A percentile compares a stretch with the other conserved stretches of the same genome.
phyloP scores from a whole-genome alignment of 2,329 filamentous ascomycete species.

The Penicillium nordicum region DNA sequence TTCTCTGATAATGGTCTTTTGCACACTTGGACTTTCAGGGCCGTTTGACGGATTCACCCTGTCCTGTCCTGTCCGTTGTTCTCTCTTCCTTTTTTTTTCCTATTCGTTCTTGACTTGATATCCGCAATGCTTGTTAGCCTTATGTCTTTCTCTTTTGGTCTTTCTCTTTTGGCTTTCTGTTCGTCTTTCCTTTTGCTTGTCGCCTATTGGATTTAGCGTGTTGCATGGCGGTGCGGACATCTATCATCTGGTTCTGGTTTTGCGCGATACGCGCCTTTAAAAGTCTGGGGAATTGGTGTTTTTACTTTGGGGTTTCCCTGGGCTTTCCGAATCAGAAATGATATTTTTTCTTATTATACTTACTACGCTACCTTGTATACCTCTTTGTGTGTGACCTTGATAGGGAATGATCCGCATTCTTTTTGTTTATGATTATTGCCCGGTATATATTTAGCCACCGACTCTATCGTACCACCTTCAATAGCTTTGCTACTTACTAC shows the following conservation, averaged over 20 bases:
- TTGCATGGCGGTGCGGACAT: conserved; percentile 13
- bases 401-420: not conserved
- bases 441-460: not conserved
- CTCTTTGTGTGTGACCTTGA: not conserved
- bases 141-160: not conserved
- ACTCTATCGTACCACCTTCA: not conserved
- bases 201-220: conserved; percentile 12
- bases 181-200: not conserved
- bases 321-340: conserved; percentile 3
- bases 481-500: not conserved
- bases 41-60: not conserved
- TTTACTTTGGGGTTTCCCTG: not conserved
- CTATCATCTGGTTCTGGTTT: not conserved
- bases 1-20: not conserved
- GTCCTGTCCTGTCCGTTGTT: not conserved
- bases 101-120: not conserved
- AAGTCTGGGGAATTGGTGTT: conserved; percentile 8
- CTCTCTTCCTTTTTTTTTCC: not conserved
- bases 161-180: not conserved
- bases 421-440: not conserved
- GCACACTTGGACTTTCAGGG: not conserved
- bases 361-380: not conserved
- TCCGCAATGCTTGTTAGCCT: not conserved
- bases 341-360: not conserved
- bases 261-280: not conserved